Percentiles rank a stretch among this genome's conserved stretches.
These are phyloP conservation scores for Jaminaea rosea DNA, from an alignment of 1,284 basidiomycete genomes.

Conservation along the genomic window DNA sequence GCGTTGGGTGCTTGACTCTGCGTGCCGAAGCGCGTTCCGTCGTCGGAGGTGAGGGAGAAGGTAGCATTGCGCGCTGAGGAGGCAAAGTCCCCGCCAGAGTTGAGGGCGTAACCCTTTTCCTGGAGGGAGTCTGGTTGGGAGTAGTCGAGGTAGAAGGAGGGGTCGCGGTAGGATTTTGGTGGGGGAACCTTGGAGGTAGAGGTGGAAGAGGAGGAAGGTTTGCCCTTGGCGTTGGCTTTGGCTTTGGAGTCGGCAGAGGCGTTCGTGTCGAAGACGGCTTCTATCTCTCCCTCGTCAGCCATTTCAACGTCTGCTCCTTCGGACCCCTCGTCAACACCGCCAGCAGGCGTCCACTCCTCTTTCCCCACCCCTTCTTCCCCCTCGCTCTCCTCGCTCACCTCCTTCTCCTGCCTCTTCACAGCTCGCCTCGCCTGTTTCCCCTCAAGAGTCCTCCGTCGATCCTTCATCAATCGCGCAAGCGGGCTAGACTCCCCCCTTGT, in stretches of 20 bases:
- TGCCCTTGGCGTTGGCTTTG: conserved; percentile 3
- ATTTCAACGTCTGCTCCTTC: conserved; percentile 49
- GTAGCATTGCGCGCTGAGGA: conserved; percentile 71
- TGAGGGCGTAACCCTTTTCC: conserved; percentile 60
- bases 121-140: conserved; percentile 73
- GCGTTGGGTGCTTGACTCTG: conserved; percentile 49
- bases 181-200: neutral
- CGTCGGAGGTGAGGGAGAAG: conserved; percentile 70
- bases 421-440: conserved; percentile 52
- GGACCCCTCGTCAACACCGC: conserved; percentile 41
- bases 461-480: conserved; percentile 64
- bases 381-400: conserved; percentile 1
- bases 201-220: neutral
- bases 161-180: conserved; percentile 59
- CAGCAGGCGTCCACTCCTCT: no score
- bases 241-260: neutral
- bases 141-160: conserved; percentile 83
- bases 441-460: conserved; percentile 67
- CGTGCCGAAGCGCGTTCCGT: conserved; percentile 55
- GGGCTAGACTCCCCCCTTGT: conserved; percentile 57
- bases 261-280: conserved; percentile 12
- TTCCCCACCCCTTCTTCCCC: conserved; percentile 8
- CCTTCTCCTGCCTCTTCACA: conserved; percentile 35
- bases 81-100: conserved; percentile 58
- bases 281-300: conserved; percentile 66